phyloP scores from a whole-genome alignment of 441 rosid genomes.

The Croton laevigatus region DNA sequence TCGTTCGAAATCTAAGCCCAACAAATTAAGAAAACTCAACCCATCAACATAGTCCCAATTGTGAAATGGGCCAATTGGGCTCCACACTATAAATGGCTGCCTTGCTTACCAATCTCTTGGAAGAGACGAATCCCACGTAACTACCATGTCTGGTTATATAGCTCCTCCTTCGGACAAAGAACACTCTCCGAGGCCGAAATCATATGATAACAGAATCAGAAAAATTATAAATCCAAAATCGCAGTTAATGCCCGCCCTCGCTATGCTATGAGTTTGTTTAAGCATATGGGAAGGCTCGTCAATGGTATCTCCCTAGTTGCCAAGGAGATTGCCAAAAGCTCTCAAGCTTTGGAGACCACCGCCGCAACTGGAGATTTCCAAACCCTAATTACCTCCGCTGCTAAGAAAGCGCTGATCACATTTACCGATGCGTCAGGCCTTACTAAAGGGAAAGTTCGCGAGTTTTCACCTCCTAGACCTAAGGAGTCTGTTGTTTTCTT shows the following conservation, averaged over 20 bases:
- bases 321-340: constrained; percentile 61
- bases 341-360: constrained; percentile 33
- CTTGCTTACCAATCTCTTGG: constrained; percentile 9
- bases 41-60: neutral
- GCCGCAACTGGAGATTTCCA: constrained; percentile 55
- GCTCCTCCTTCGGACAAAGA: neutral
- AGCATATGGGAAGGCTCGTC: constrained; percentile 55
- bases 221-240: neutral
- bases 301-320: constrained; percentile 69
- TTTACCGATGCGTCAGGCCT: constrained; percentile 77
- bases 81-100: neutral
- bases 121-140: constrained; percentile 18
- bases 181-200: neutral
- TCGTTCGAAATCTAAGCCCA: no score
- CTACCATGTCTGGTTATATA: neutral
- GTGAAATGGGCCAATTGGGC: neutral
- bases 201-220: neutral
- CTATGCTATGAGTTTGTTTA: constrained; percentile 54
- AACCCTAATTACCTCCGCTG: constrained; percentile 51
- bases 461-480: constrained; percentile 40
- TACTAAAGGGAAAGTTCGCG: constrained; percentile 61
- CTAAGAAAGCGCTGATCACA: constrained; percentile 59
- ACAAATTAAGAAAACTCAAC: neutral
- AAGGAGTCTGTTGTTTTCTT: constrained; percentile 68
- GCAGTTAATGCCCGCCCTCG: constrained; percentile 9